A percentile compares a stretch with the other conserved stretches of the same genome.
Evolutionary conservation across 495 filamentous ascomycete genomes (phyloP).

Genomic region (Hyaloscypha finlandica): DNA sequence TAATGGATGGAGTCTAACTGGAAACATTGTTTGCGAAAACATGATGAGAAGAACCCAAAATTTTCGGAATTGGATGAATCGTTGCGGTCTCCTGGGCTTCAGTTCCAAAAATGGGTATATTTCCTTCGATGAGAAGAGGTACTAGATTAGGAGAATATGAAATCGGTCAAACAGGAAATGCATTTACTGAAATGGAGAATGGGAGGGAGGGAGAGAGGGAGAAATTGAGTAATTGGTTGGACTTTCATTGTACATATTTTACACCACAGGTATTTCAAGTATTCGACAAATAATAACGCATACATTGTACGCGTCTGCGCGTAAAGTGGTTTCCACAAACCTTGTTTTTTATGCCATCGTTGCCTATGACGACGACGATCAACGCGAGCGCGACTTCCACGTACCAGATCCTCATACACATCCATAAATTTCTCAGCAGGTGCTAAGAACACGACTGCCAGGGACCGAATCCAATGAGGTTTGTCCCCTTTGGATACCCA

Average conservation of each 20-base stretch:
- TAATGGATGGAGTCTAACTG: not conserved
- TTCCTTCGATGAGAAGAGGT: too few relatives aligned
- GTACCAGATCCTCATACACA: not conserved
- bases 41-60: not conserved
- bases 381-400: not conserved
- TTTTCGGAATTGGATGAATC: too few relatives aligned
- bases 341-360: not conserved
- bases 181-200: too few relatives aligned
- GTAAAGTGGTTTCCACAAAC: not conserved
- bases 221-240: too few relatives aligned
- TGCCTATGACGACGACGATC: slow-evolving; percentile 23
- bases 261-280: too few relatives aligned
- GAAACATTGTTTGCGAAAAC: not conserved
- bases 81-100: too few relatives aligned
- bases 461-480: slow-evolving; percentile 24
- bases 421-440: not conserved
- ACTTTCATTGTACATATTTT: too few relatives aligned
- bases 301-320: not conserved
- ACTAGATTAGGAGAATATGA: too few relatives aligned
- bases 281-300: too few relatives aligned
- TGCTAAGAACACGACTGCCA: not conserved
- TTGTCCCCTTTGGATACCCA: not conserved
- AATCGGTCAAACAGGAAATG: too few relatives aligned
- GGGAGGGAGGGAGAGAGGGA: too few relatives aligned
- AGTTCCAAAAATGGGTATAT: too few relatives aligned